Evolutionary conservation across 75 land plant species (phyloP).

Genomic region (Larix kaempferi): DNA sequence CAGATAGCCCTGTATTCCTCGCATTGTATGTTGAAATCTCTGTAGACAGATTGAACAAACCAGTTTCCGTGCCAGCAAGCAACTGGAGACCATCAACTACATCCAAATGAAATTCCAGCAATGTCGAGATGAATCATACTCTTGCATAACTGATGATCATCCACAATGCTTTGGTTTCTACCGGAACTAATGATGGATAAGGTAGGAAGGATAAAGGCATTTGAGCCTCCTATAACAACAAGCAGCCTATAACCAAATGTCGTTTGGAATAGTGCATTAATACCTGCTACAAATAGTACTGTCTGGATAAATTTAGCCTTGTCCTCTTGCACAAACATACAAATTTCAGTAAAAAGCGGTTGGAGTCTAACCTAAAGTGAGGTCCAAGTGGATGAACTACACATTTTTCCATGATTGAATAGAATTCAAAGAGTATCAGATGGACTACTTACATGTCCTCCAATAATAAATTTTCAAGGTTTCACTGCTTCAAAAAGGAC

Average conservation of each 20-base stretch:
- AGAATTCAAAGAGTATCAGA: not conserved
- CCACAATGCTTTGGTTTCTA: slow-evolving; percentile 27
- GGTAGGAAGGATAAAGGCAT: slow-evolving; percentile 60
- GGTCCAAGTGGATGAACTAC: not conserved
- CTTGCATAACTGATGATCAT: slow-evolving; percentile 45
- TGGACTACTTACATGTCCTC: not conserved
- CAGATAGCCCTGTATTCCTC: slow-evolving; percentile 86
- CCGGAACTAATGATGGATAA: slow-evolving; percentile 63
- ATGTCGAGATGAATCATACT: not conserved
- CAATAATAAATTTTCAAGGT: not conserved
- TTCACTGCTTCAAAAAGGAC: not conserved
- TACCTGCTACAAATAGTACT: slow-evolving; percentile 66
- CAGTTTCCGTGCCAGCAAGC: not conserved
- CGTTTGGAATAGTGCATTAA: slow-evolving; percentile 75
- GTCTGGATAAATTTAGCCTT: slow-evolving; percentile 73
- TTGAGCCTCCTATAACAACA: slow-evolving; percentile 86
- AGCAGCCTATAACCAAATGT: slow-evolving; percentile 76
- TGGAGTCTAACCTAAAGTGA: not conserved
- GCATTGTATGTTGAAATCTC: slow-evolving; percentile 78
- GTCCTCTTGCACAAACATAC: slow-evolving; percentile 51
- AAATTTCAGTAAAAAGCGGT: not conserved
- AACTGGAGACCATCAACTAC: not conserved
- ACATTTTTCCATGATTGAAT: not conserved
- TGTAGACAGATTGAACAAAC: slow-evolving; percentile 20
- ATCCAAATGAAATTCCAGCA: not conserved